Evolutionary conservation across 345 rosid species (phyloP).

Genomic region (Moricandia moricandioides): DNA sequence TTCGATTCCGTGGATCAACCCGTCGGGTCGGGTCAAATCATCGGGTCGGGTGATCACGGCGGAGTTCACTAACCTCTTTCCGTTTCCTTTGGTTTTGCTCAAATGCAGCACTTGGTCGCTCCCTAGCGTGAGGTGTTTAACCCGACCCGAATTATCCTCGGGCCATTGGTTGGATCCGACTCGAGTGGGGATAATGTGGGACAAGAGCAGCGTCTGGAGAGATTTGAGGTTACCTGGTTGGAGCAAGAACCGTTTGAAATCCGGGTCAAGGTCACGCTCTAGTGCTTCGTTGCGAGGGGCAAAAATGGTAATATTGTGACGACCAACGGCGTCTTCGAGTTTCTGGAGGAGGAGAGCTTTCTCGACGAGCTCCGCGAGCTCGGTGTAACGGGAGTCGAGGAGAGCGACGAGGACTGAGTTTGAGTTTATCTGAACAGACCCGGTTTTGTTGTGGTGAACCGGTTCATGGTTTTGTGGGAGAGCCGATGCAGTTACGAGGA

Average conservation of each 20-base stretch:
- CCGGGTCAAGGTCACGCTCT: conserved; percentile 71
- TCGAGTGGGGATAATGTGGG: conserved; percentile 61
- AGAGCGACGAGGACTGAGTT: conserved; percentile 77
- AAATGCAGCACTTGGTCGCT: conserved; percentile 41
- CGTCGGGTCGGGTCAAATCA: conserved; percentile 63
- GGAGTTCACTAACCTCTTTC: conserved; percentile 36
- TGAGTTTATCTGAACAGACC: conserved; percentile 58
- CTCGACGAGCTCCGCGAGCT: conserved; percentile 70
- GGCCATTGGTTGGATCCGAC: conserved; percentile 49
- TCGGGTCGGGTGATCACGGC: conserved; percentile 51
- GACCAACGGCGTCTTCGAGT: conserved; percentile 60
- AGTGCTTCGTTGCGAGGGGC: conserved; percentile 79
- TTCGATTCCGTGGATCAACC: conserved; percentile 78
- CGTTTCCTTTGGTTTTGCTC: conserved; percentile 31
- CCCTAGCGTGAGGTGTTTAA: conserved; percentile 40
- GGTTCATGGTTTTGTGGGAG: conserved; percentile 27
- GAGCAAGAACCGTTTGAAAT: conserved; percentile 72
- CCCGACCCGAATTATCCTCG: conserved; percentile 1
- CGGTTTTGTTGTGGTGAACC: conserved; percentile 30
- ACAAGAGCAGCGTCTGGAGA: conserved; percentile 55
- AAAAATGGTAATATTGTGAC: conserved; percentile 66
- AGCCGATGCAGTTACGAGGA: conserved; percentile 12
- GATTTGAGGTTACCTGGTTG: conserved; percentile 76
- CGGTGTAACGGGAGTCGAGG: conserved; percentile 81
- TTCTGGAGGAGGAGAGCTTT: conserved; percentile 70